Evolutionary conservation across 2,329 filamentous ascomycete species (phyloP).

Genomic region (Graphilbum fragrans): DNA sequence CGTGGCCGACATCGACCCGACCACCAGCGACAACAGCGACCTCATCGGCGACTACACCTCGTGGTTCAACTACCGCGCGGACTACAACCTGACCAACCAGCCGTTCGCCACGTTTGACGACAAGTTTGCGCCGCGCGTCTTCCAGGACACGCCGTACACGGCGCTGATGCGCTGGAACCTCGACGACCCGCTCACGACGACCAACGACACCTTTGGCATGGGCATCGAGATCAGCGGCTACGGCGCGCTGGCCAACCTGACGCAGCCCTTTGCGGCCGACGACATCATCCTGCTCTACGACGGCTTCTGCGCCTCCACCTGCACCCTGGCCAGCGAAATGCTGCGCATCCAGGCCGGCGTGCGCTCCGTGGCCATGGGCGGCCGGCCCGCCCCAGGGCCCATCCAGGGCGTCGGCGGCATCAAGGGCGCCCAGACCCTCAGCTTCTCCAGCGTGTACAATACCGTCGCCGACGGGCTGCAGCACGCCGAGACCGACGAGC

Average conservation of each 20-base stretch:
- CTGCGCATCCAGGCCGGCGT: slow-evolving; percentile 28
- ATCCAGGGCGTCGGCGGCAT: slow-evolving; percentile 57
- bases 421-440: slow-evolving; percentile 32
- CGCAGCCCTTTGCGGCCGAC: slow-evolving; percentile 41
- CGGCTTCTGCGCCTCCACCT: slow-evolving; percentile 18
- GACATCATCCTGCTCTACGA: slow-evolving; percentile 45
- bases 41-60: slow-evolving; percentile 6
- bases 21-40: slow-evolving; percentile 22
- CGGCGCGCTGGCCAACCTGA: slow-evolving; percentile 30
- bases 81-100: slow-evolving; percentile 32
- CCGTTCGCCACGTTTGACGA: slow-evolving; percentile 36
- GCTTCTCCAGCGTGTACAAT: slow-evolving; percentile 9
- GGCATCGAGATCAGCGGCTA: slow-evolving; percentile 38
- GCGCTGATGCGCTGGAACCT: slow-evolving; percentile 38
- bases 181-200: slow-evolving; percentile 26
- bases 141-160: slow-evolving; percentile 41
- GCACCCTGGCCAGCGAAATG: slow-evolving; percentile 18
- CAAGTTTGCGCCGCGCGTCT: slow-evolving; percentile 27
- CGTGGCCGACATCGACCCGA: slow-evolving; percentile 30
- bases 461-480: slow-evolving; percentile 8
- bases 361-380: slow-evolving; percentile 47
- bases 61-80: slow-evolving; percentile 36
- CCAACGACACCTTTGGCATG: slow-evolving; percentile 21
- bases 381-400: slow-evolving; percentile 36
- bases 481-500: slow-evolving; percentile 5